Base-by-base conservation (phyloP, 179 eudicot genomes). In the Beta lomatogona region DNA sequence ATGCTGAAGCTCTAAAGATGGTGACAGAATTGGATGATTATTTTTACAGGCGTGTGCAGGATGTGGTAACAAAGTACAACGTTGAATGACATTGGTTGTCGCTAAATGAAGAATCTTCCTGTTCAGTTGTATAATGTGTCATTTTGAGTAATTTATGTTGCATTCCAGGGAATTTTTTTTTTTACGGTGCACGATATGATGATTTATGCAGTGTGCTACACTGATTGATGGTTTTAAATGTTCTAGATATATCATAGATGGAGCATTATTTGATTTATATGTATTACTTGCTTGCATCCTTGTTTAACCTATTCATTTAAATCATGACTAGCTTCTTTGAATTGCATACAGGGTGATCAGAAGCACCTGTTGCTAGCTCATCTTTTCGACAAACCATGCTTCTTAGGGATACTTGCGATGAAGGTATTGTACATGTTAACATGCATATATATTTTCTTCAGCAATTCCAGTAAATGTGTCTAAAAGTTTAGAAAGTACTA, bases 321-420 rank as follows among this genome's bases (percentile, higher is more conserved):
- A 58, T 58, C 16, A 13, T 14, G 18, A 58, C 61, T 58, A 14
- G 3, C 0, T 58, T 58, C 19, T 58, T 3, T 4, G 0, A n/a
- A 61, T 75, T 82, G 65, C 69, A 8, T 70, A 1, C 18, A 95
- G 98, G 89, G 87, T 72, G 86, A 95, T 79, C 75, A 82, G 65
- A 93, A 88, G 85, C 97, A 95, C 82, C 83, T 95, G 77, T 60
- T 84, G 71, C 81, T 92, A 86, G 97, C 97, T 74, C 95, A 92
- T 79, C 94, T 93, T 54, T 95, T 95, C 60, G 97, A 95, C 82
- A 95, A 93, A 83, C 98, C 98, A 41, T 95, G 98, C 86, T 93
- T 95, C 81, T 89, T 95, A 69, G 95, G 98, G 81, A 45, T 90
- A 59, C 91, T 95, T 52, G 97, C 99, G 19, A 75, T 95, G 57